phyloP scores from a whole-genome alignment of 768 basidiomycete species.

The Gloeostereum incarnatum region DNA sequence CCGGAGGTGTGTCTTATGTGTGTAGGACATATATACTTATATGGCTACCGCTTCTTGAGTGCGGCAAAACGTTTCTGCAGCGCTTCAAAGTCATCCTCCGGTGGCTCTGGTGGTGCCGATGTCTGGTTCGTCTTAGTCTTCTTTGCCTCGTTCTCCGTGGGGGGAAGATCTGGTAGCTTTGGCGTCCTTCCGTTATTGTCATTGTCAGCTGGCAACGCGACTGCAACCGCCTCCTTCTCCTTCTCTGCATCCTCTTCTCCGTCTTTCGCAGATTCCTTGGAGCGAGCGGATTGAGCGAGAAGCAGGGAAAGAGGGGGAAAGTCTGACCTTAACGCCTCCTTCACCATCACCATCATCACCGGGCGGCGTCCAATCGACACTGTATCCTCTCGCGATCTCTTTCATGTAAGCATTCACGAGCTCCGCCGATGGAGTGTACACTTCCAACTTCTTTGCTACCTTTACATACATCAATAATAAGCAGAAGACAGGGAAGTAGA shows the following conservation, averaged over 20 bases:
- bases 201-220: constrained; percentile 6
- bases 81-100: constrained; percentile 66
- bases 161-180: constrained; percentile 43
- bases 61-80: constrained; percentile 77
- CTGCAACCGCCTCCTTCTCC: not conserved
- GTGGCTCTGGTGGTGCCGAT: constrained; percentile 18
- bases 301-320: not conserved
- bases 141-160: constrained; percentile 35
- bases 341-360: constrained; percentile 18
- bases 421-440: constrained; percentile 58
- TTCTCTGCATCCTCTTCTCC: not conserved
- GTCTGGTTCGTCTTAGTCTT: constrained; percentile 16
- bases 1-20: too few species aligned
- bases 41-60: constrained; percentile 82
- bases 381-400: constrained; percentile 88
- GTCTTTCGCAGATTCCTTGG: constrained; percentile 6
- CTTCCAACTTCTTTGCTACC: constrained; percentile 66
- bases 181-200: constrained; percentile 18
- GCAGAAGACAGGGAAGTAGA: not conserved
- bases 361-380: constrained; percentile 54
- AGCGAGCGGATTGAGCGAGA: constrained; percentile 2
- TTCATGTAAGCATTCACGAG: constrained; percentile 83
- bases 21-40: too few species aligned
- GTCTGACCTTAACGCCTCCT: constrained; percentile 29
- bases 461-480: constrained; percentile 16